Base-by-base conservation (phyloP, 129 eudicot genomes). In the Logfia minima region DNA sequence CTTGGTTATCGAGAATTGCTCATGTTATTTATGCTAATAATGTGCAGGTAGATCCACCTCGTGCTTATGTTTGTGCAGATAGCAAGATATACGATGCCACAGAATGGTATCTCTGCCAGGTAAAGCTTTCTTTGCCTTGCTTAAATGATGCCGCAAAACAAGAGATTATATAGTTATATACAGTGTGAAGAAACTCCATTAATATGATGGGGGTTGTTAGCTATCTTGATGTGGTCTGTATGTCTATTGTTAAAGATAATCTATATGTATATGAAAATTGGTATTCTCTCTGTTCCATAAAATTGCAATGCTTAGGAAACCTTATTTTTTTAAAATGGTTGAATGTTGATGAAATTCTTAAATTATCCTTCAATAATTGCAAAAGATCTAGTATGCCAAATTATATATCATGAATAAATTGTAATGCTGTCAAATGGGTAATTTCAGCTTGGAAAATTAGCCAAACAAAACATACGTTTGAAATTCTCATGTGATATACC, bases 21-120 rank as follows among this genome's bases (percentile, higher is more conserved):
- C 19, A 41, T 24, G 5, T 14, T 31, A 6, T 70, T 53, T 21
- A 34, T 39, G 21, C 31, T 24, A 43, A 34, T 65, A 37, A 37
- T 72, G 16, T 88, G 83, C 91, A 93, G 98, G 96, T 94, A 3
- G 97, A 87, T 78, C 32, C 90, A 66, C 97, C 96, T 35, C 82
- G 75, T 84, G 98, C 98, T 21, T 94, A 84, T 85, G 88, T 91
- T 53, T 94, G 98, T 53, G 97, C 97, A 67, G 96, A 88, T 77
- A 78, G 97, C 90, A 94, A 84, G 84, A 85, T 94, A 43, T 94
- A 89, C 37, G 83, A 94, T 85, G 97, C 97, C 41, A 91, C 97
- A 26, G 89, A 94, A 71, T 94, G 98, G 98, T 94, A 91, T 83
- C 88, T 94, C 61, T 94, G 98, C 81, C 98, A 94, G 97, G 98